Evolutionary conservation across 2,329 filamentous ascomycete genomes (phyloP).

Genomic region (Sclerotinia minor): DNA sequence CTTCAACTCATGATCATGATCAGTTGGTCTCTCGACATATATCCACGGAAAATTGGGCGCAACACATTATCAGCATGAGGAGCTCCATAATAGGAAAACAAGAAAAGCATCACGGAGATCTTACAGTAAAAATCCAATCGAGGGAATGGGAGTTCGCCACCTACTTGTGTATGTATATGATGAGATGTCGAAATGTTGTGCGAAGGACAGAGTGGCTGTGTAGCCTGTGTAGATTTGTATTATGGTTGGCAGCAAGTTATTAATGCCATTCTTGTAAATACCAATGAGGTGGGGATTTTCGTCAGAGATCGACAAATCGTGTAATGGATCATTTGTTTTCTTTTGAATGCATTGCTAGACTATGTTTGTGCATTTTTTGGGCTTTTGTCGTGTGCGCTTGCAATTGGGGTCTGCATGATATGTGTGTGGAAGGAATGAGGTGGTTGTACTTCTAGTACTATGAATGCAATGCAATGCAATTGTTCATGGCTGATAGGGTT

Average conservation of each 20-base stretch:
- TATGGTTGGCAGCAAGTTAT: not conserved
- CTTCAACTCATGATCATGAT: constrained; percentile 15
- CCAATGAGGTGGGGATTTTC: not conserved
- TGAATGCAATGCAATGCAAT: not conserved
- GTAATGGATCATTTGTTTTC: not conserved
- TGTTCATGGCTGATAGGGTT: not conserved
- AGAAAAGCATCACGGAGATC: too few species aligned
- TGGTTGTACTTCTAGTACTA: not conserved
- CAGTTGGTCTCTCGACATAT: constrained; percentile 17
- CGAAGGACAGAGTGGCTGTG: constrained; percentile 13
- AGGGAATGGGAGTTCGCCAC: constrained; percentile 14
- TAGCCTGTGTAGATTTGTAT: too few species aligned
- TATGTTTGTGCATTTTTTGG: not conserved
- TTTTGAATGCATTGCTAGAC: not conserved
- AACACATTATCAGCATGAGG: too few species aligned
- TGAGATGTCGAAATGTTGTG: constrained; percentile 12
- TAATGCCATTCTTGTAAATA: not conserved
- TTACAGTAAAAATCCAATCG: too few species aligned
- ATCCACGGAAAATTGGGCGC: not conserved
- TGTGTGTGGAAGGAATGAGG: not conserved
- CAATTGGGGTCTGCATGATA: not conserved
- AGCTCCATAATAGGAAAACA: too few species aligned
- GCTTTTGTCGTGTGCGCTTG: not conserved
- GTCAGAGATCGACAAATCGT: constrained; percentile 3
- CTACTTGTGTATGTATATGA: too few species aligned